Evolutionary conservation across 2,329 filamentous ascomycete genomes (phyloP).

Genomic region (Alternaria novae-zelandiae): DNA sequence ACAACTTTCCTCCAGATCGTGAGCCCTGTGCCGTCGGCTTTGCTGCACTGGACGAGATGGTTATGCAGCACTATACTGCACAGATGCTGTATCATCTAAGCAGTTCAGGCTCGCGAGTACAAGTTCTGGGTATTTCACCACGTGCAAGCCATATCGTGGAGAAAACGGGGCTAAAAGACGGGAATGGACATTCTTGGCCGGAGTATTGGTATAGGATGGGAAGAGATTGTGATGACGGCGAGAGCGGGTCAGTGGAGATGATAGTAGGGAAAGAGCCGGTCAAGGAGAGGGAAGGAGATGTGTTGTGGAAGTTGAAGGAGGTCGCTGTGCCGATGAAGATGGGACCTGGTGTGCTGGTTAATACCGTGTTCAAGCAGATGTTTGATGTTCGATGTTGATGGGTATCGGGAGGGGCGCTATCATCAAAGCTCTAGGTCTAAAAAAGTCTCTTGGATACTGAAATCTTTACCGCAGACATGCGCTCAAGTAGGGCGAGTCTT

Average conservation of each 20-base stretch:
- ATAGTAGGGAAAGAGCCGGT: not conserved
- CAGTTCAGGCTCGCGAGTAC: not conserved
- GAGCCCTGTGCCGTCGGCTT: not conserved
- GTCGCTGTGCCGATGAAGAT: not conserved
- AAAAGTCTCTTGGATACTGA: too few relatives aligned
- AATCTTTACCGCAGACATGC: too few relatives aligned
- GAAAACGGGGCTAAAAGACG: not conserved
- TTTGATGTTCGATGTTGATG: not conserved
- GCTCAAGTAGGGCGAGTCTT: too few relatives aligned
- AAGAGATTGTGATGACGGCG: fast-evolving
- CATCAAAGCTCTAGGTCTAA: not conserved
- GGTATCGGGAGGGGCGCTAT: not conserved
- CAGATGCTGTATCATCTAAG: not conserved
- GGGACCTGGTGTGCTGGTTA: not conserved
- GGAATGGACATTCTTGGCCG: not conserved
- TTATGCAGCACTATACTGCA: not conserved
- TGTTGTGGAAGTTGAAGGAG: not conserved
- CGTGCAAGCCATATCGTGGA: not conserved
- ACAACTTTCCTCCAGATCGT: not conserved
- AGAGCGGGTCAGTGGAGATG: not conserved
- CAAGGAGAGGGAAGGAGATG: not conserved
- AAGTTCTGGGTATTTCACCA: not conserved
- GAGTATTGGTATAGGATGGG: not conserved
- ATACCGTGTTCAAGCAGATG: not conserved
- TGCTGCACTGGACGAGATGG: not conserved